Base-by-base conservation (phyloP, 176 grass and related monocot genomes). In the Avena insularis region DNA sequence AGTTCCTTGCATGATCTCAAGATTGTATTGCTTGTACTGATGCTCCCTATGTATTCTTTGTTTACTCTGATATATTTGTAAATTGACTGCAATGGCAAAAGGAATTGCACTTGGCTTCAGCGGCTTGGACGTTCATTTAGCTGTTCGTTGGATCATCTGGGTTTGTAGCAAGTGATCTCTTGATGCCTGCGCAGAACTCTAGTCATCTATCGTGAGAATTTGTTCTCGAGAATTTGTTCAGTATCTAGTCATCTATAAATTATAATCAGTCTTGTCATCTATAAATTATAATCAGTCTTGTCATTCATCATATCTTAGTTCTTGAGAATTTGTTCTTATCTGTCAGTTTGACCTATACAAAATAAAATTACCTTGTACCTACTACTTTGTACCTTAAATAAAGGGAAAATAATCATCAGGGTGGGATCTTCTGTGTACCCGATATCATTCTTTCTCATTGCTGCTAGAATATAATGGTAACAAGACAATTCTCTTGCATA, bases 11-110 rank as follows among this genome's bases (percentile, higher is more conserved):
- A 68, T 75, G 60, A 23, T 45, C 3, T 25, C 35, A 75, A 80
- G 76, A 84, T 64, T 66, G n/a, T 46, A 49, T 12, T 64, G 40
- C 59, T 9, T 60, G 53, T 0, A 31, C 15, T 2, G 54, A 19
- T 60, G 20, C 7, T 56, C 11, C 20, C 33, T 76, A 82, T 82
- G 27, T 78, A 79, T 60, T 55, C 12, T 68, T 36, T 2, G 50
- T 85, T 68, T 62, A 77, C 19, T 47, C n/a, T 77, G 20, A 47
- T 53, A 8, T 55, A 56, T 89, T 36, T 88, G 74, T 84, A 88
- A 40, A 84, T 60, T 67, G 38, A 54, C 19, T 60, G 31, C 63
- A n/a, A 50, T 66, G 63, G 56, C 12, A 36, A 35, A 66, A 54
- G 21, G 51, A 35, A 48, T 27, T 48, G 27, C 45, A 64, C 82